These are phyloP conservation scores for Diaporthe eres DNA, from an alignment of 2,329 filamentous ascomycete species.

Conservation along the genomic window DNA sequence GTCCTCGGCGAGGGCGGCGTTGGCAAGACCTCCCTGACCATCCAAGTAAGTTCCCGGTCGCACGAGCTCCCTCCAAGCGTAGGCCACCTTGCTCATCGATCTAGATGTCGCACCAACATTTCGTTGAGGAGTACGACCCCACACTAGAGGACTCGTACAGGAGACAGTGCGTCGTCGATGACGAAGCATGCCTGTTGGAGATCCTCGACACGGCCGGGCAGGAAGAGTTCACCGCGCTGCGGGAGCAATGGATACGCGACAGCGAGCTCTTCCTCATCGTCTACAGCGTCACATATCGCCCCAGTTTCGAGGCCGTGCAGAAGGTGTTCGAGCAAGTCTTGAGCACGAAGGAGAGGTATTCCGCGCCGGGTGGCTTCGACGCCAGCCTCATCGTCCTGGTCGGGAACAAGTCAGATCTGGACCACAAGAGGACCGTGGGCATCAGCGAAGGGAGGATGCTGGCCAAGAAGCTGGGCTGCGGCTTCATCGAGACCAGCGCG, in stretches of 20 bases:
- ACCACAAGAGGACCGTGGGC: constrained; percentile 39
- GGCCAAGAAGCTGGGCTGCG: constrained; percentile 41
- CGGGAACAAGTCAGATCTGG: constrained; percentile 42
- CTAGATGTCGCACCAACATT: constrained; percentile 41
- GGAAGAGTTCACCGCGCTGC: constrained; percentile 41
- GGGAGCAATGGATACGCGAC: constrained; percentile 42
- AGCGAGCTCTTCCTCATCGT: constrained; percentile 42
- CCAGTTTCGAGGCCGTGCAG: constrained; percentile 41
- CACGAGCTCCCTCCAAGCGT: constrained; percentile 7
- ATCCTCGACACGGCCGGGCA: constrained; percentile 42
- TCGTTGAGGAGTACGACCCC: constrained; percentile 41
- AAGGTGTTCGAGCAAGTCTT: constrained; percentile 40
- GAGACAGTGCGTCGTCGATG: constrained; percentile 41
- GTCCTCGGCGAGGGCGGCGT: constrained; percentile 42
- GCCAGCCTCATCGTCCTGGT: constrained; percentile 39
- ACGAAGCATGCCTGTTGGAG: constrained; percentile 38
- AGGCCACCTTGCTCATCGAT: constrained; percentile 17
- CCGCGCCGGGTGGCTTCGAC: constrained; percentile 36
- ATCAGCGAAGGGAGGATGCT: constrained; percentile 39
- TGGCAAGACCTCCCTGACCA: constrained; percentile 41
- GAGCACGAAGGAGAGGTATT: constrained; percentile 36
- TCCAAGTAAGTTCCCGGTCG: constrained; percentile 32
- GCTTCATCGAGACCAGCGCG: constrained; percentile 42
- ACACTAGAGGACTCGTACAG: constrained; percentile 42
- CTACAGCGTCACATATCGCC: constrained; percentile 39